Evolutionary conservation across 2,329 filamentous ascomycete genomes (phyloP).

Genomic region (Colletotrichum sp.): DNA sequence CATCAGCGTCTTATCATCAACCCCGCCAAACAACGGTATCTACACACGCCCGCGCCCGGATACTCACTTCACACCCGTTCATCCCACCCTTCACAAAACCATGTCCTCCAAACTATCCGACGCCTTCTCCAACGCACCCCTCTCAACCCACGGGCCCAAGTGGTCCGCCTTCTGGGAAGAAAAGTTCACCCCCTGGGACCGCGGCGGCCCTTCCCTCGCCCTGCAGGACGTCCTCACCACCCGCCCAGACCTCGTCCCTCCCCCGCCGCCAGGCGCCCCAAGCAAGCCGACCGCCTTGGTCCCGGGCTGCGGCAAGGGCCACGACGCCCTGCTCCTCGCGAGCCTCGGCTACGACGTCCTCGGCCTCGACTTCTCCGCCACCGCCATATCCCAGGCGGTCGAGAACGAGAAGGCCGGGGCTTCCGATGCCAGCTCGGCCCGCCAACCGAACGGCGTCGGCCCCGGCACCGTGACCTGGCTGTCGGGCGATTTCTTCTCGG

Average conservation of each 20-base stretch:
- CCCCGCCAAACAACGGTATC: not conserved
- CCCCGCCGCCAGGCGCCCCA: not conserved
- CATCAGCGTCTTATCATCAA: not conserved
- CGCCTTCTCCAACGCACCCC: conserved; percentile 37
- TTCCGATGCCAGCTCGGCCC: conserved; percentile 46
- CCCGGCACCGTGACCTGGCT: conserved; percentile 62
- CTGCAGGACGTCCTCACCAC: conserved; percentile 57
- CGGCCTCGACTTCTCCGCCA: conserved; percentile 71
- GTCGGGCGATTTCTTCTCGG: conserved; percentile 70
- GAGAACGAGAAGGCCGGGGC: conserved; percentile 46
- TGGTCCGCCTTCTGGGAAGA: conserved; percentile 58
- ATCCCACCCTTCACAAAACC: conserved; percentile 3
- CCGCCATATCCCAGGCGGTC: conserved; percentile 49
- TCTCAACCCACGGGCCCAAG: conserved; percentile 37
- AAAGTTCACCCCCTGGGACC: conserved; percentile 59
- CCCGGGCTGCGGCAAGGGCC: conserved; percentile 81
- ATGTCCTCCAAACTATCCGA: conserved; percentile 31
- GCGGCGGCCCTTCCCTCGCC: conserved; percentile 56
- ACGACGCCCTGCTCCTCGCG: conserved; percentile 79
- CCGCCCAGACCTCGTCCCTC: conserved; percentile 46
- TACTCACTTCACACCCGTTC: not conserved
- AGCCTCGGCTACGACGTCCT: conserved; percentile 79
- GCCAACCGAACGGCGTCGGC: conserved; percentile 39
- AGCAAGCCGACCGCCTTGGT: conserved; percentile 61
- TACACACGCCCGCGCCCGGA: not conserved